Conservation (phyloP, 1,284 basidiomycete species). For the Malassezia cuniculi region DNA sequence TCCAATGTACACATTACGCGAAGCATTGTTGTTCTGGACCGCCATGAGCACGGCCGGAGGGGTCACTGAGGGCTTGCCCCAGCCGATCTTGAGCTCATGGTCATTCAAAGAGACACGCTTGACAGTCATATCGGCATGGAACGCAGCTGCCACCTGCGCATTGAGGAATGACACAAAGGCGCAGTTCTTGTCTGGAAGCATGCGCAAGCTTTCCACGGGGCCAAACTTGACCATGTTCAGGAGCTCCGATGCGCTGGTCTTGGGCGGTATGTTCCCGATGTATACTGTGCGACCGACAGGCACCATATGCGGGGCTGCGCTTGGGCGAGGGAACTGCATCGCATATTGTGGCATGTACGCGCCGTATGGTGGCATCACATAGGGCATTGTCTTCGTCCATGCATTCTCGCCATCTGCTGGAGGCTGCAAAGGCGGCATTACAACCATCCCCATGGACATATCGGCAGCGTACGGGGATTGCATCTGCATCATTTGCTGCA, state of each 20-base stretch:
- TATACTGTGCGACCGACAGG: conserved; percentile 67
- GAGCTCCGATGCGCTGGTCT: conserved; percentile 89
- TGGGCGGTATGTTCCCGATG: conserved; percentile 88
- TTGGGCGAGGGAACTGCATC: too few relatives aligned
- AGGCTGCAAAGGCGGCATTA: too few relatives aligned
- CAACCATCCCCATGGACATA: too few relatives aligned
- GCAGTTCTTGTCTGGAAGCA: conserved; percentile 93
- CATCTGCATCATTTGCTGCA: too few relatives aligned
- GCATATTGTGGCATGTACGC: too few relatives aligned
- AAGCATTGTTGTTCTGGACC: conserved; percentile 41
- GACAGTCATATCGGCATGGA: conserved; percentile 42
- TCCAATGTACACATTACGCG: conserved; percentile 41
- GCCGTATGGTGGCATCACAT: too few relatives aligned
- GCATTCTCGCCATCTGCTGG: too few relatives aligned
- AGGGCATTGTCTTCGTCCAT: too few relatives aligned
- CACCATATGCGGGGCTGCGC: too few relatives aligned
- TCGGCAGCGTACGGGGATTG: too few relatives aligned
- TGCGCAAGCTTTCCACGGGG: conserved; percentile 82
- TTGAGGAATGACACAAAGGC: conserved; percentile 68
- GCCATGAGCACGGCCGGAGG: conserved; percentile 37
- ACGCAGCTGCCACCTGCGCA: conserved; percentile 34
- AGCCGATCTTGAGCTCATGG: conserved; percentile 45
- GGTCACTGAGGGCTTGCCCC: conserved; percentile 39
- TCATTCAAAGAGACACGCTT: conserved; percentile 39
- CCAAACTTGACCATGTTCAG: conserved; percentile 96